Evolutionary conservation across 371 early-diverging fungal genomes (phyloP), one percentile per base, ranked within the genome.

Genomic region (Mortierella sp.): DNA sequence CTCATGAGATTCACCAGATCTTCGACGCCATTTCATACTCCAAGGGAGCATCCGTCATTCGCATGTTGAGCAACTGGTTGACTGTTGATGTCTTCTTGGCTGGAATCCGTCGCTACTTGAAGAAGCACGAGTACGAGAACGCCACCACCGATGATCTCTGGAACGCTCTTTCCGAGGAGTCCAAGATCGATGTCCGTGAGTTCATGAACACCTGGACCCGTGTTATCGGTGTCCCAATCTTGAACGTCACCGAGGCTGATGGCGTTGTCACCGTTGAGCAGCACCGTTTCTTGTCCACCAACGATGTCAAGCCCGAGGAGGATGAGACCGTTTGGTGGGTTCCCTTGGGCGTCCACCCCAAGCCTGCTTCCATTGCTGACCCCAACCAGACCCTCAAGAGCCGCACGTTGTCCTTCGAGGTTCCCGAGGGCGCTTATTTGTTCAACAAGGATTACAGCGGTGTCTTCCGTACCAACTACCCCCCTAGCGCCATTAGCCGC

Each of bases 31-130:
- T 93, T 26, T 89, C 94, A 24, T 98, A 98, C 88, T 88, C 88
- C 55, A 99, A 99, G 87, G 97, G 97, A 28, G 96, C 95, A 9
- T 91, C 92, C 68, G 92, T 96, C 12, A 97, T 99, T 58, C 90
- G 97, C 68, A 97, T 97, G 98, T 84, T 97, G 62, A 90, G 92
- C 76, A 87, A 89, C 61, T 95, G 90, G 89, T 73, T 97, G 12
- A 93, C 94, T 10, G 88, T 88, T 20, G 89, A 95, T 54, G 85
- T 79, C n/a, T 96, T 96, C 86, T 88, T 93, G 78, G 79, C 89
- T 24, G 97, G 97, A 24, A 87, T 97, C 26, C 89, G 90, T 57
- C 86, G 80, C 32, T 99, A 99, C 85, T 83, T 99, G 60, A 90
- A 91, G 67, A 87, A 90, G 76, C 92, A 94, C 86, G 83, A 89